These are phyloP conservation scores for Fusarium piperis DNA, from an alignment of 2,329 filamentous ascomycete genomes.

Conservation along the genomic window DNA sequence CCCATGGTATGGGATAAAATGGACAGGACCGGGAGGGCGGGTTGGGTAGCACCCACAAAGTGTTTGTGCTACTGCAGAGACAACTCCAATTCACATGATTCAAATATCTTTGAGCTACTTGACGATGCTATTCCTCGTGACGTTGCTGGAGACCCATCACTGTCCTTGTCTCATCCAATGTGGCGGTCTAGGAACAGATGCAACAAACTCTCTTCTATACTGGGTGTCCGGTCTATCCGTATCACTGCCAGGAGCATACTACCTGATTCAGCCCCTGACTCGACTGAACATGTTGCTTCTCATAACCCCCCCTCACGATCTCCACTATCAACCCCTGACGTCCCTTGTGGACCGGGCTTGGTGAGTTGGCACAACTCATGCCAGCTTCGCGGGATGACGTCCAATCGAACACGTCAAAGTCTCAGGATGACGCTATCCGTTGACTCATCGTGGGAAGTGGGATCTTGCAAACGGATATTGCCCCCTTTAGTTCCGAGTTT, in stretches of 20 bases:
- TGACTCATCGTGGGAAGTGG: not conserved
- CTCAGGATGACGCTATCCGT: not conserved
- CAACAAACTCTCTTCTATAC: not conserved
- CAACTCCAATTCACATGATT: constrained; percentile 41
- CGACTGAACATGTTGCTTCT: not conserved
- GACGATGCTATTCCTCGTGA: not conserved
- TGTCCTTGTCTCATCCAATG: not conserved
- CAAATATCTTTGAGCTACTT: constrained; percentile 1
- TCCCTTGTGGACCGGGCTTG: not conserved
- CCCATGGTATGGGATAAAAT: constrained; percentile 2
- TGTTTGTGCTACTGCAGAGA: constrained; percentile 15
- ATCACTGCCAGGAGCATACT: not conserved
- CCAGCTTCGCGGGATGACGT: not conserved
- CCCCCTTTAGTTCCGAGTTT: not conserved
- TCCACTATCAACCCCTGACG: not conserved
- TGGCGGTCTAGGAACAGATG: not conserved
- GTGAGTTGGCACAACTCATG: not conserved
- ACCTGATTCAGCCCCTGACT: not conserved
- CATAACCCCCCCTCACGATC: not conserved
- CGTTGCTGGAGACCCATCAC: not conserved
- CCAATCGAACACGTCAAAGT: not conserved
- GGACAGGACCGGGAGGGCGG: not conserved
- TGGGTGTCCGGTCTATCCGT: not conserved
- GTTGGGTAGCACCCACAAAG: constrained; percentile 12
- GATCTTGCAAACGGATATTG: not conserved